These are phyloP conservation scores for Ambispora gerdemannii DNA, from an alignment of 192 early-diverging fungal genomes.

Conservation along the genomic window DNA sequence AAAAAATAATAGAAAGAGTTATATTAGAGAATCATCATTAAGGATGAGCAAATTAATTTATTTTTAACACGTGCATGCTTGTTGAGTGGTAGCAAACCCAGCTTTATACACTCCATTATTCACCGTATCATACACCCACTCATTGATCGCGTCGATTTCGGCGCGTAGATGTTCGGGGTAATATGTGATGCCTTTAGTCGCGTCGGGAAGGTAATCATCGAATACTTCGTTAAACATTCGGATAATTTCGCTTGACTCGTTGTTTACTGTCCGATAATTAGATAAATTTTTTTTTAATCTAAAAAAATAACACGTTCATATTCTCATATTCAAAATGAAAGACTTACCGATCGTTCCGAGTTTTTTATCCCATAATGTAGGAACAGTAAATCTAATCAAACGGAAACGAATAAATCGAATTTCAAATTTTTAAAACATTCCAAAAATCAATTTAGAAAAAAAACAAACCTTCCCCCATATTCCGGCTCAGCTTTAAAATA, in stretches of 20 bases:
- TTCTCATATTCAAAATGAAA: background rate
- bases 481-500: slow-evolving; percentile 89
- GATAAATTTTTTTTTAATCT: background rate
- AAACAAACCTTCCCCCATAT: slow-evolving; percentile 49
- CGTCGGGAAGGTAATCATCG: slow-evolving; percentile 63
- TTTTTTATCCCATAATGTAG: slow-evolving; percentile 97
- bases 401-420: background rate
- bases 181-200: slow-evolving; percentile 65
- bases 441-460: background rate
- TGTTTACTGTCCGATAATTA: slow-evolving; percentile 65
- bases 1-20: no score
- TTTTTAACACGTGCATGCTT: slow-evolving; percentile 51
- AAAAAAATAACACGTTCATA: background rate
- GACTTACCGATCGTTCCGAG: slow-evolving; percentile 71
- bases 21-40: no score
- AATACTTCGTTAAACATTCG: slow-evolving; percentile 91
- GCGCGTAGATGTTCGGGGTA: slow-evolving; percentile 75
- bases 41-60: background rate
- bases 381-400: slow-evolving; percentile 77
- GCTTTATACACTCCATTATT: slow-evolving; percentile 97
- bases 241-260: slow-evolving; percentile 96
- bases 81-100: slow-evolving; percentile 88
- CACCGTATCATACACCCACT: slow-evolving; percentile 89
- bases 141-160: slow-evolving; percentile 85
- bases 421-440: background rate